Conservation (phyloP, 192 early-diverging fungal genomes). For the Helicostylum pulchrum region DNA sequence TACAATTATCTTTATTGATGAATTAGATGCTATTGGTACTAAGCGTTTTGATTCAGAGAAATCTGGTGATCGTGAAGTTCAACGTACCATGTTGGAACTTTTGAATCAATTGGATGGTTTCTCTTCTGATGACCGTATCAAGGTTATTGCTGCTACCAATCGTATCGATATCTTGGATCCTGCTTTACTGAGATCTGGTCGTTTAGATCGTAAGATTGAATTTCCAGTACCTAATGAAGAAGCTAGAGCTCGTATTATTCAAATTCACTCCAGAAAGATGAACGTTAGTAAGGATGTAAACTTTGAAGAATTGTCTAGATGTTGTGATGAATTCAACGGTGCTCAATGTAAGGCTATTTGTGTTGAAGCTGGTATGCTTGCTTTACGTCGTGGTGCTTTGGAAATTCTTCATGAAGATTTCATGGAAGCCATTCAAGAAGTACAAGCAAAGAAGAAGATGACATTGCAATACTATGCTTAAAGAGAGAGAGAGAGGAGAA, state of each 20-base stretch:
- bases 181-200: conserved; percentile 82
- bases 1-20: conserved; percentile 98
- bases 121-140: conserved; percentile 91
- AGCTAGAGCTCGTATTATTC: conserved; percentile 90
- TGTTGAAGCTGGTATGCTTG: conserved; percentile 88
- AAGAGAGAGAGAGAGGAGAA: too few species aligned
- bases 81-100: conserved; percentile 98
- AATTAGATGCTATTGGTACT: conserved; percentile 98
- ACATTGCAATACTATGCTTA: conserved; percentile 88
- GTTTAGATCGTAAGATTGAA: conserved; percentile 91
- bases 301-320: conserved; percentile 92
- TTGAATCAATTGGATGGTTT: conserved; percentile 98
- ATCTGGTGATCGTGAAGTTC: conserved; percentile 97
- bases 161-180: conserved; percentile 91
- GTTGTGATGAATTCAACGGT: conserved; percentile 98
- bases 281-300: conserved; percentile 91
- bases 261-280: conserved; percentile 99
- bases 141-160: conserved; percentile 99
- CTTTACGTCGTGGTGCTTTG: conserved; percentile 81
- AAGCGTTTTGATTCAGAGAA: conserved; percentile 98
- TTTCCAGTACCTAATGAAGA: conserved; percentile 92
- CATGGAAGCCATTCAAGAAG: conserved; percentile 97
- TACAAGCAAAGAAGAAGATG: conserved; percentile 99
- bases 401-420: conserved; percentile 96
- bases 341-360: conserved; percentile 99